Evolutionary conservation across 345 rosid genomes (phyloP), one percentile per base, ranked within the genome.

Genomic region (Brassica cretica): DNA sequence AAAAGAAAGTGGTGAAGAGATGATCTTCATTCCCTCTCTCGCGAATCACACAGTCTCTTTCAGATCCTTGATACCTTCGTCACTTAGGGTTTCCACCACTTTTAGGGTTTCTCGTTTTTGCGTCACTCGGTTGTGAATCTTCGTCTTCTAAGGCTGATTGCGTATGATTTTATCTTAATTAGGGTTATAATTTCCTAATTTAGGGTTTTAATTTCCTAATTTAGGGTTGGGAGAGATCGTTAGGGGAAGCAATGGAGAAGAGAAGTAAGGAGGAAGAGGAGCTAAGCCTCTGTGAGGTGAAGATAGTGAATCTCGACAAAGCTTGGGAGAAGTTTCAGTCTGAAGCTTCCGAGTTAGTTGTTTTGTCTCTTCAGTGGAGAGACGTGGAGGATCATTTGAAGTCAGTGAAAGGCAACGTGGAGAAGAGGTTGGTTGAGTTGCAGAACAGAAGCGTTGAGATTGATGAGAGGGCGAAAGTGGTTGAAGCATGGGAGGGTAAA

Each of bases 261-360:
- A 44, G 29, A 5, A 56, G 24, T 3, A 72, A 30, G 39, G 16
- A 56, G 2, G 33, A 66, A 11, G 2, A 69, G 21, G 85, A 70
- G 64, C 5, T 81, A 18, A 49, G 30, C 53, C 58, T 76, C 10
- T 25, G 25, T 10, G 74, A 71, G 11, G 11, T 66, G 67, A 81
- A 74, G 69, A 63, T 5, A 70, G 49, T 65, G 3, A 70, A 35
- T 53, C n/a, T 85, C 8, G 74, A 82, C 24, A 27, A 64, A 14
- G 9, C 58, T 12, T 4, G 56, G 66, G 81, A 71, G 18, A 44
- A 11, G 67, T 0, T 71, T 3, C 30, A 53, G 11, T 53, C 65
- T 27, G 11, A 58, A 5, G 60, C 81, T 6, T 24, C 55, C 3
- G 81, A 25, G 5, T 0, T 65, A 5, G 61, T 77, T 2, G 0